Conservation (phyloP, 768 basidiomycete species). For the Butyriboletus loyo region DNA sequence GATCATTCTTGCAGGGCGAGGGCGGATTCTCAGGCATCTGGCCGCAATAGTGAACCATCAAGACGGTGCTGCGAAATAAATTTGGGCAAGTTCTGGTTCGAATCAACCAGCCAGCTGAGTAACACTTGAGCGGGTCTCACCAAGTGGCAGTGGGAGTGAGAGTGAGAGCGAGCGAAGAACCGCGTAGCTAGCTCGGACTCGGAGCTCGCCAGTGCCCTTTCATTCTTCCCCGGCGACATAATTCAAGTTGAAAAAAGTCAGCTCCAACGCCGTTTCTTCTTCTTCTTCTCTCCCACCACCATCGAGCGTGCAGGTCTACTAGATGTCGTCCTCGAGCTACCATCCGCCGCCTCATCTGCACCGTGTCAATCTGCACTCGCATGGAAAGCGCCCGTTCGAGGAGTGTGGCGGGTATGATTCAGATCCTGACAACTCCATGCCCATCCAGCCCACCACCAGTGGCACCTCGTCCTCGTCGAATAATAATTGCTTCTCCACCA, state of each 20-base stretch:
- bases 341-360: slow-evolving; percentile 24
- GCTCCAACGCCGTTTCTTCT: neutral
- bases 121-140: neutral
- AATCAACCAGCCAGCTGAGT: neutral
- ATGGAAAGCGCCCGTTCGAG: slow-evolving; percentile 33
- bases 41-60: neutral
- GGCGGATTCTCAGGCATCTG: neutral
- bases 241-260: slow-evolving; percentile 7
- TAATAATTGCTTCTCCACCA: slow-evolving; percentile 10
- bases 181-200: slow-evolving; percentile 8
- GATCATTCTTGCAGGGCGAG: neutral
- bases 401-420: slow-evolving; percentile 35
- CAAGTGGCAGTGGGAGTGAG: neutral
- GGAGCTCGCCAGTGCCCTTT: neutral
- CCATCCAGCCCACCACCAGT: slow-evolving; percentile 22
- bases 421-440: slow-evolving; percentile 28
- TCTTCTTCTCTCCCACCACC: slow-evolving; percentile 16
- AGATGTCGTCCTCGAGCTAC: slow-evolving; percentile 24
- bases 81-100: neutral
- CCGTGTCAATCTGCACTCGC: slow-evolving; percentile 24
- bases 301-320: slow-evolving; percentile 12
- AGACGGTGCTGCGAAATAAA: neutral
- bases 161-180: slow-evolving; percentile 11
- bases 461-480: slow-evolving; percentile 25
- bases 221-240: neutral